These are phyloP conservation scores for Calonectria naviculata DNA, from an alignment of 2,329 filamentous ascomycete species.

Conservation along the genomic window DNA sequence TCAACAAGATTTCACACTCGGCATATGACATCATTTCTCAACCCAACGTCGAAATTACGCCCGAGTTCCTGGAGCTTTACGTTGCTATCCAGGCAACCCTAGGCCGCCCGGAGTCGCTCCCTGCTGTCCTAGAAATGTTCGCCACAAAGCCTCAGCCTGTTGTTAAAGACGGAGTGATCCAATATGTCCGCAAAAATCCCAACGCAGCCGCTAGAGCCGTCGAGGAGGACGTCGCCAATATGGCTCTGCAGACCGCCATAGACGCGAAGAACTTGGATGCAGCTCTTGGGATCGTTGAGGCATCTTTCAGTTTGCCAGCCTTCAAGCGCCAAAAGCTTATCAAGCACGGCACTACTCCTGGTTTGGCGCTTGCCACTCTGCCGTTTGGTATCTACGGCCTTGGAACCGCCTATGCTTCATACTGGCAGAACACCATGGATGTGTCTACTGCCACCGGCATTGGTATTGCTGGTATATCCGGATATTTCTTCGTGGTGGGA, in stretches of 20 bases:
- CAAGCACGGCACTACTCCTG: constrained; percentile 71
- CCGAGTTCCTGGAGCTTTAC: constrained; percentile 77
- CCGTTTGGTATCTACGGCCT: constrained; percentile 78
- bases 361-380: constrained; percentile 65
- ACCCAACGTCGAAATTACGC: constrained; percentile 83
- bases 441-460: constrained; percentile 78
- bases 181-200: constrained; percentile 73
- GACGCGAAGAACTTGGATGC: constrained; percentile 81
- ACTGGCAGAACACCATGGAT: constrained; percentile 78
- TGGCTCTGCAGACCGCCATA: constrained; percentile 84
- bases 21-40: constrained; percentile 80
- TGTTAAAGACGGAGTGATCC: constrained; percentile 67
- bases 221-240: constrained; percentile 74
- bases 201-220: constrained; percentile 78
- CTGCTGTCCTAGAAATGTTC: constrained; percentile 83
- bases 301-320: constrained; percentile 73
- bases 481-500: constrained; percentile 84
- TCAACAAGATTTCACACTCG: constrained; percentile 65
- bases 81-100: constrained; percentile 81
- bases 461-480: constrained; percentile 82
- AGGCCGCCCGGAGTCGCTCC: constrained; percentile 79
- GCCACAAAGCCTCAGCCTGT: constrained; percentile 82
- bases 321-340: constrained; percentile 76
- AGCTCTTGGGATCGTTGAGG: constrained; percentile 80
- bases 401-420: constrained; percentile 62